A percentile compares a stretch with the other conserved stretches of the same genome.
These are phyloP conservation scores for Tuber umbilicatum DNA, from an alignment of 495 filamentous ascomycete genomes.

Conservation along the genomic window DNA sequence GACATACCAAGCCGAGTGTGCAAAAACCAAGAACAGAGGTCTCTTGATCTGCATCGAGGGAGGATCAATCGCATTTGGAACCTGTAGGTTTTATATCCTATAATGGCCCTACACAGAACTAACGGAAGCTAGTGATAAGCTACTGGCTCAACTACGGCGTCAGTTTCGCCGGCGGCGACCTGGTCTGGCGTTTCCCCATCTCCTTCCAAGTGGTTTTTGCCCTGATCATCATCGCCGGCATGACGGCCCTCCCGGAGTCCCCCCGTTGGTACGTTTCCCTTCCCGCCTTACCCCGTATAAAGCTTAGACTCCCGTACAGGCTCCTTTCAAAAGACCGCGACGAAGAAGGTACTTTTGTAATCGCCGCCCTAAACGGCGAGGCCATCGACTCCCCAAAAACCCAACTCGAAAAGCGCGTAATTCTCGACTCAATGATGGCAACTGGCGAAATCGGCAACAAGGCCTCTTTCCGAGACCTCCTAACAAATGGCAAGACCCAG, in stretches of 20 bases:
- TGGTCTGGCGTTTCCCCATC: slow-evolving; percentile 76
- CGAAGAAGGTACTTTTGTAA: slow-evolving; percentile 61
- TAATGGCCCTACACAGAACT: neutral
- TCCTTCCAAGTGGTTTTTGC: slow-evolving; percentile 75
- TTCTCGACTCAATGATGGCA: slow-evolving; percentile 59
- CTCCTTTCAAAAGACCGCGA: slow-evolving; percentile 61
- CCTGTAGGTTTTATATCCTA: slow-evolving; percentile 31
- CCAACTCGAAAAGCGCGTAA: slow-evolving; percentile 54
- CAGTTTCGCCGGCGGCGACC: slow-evolving; percentile 57
- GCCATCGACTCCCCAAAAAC: slow-evolving; percentile 52
- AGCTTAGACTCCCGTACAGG: slow-evolving; percentile 20
- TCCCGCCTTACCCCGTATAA: neutral
- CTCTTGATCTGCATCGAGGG: slow-evolving; percentile 81
- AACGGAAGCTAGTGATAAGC: slow-evolving; percentile 52
- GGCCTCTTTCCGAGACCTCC: slow-evolving; percentile 53
- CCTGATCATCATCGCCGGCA: slow-evolving; percentile 57
- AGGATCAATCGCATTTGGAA: slow-evolving; percentile 70
- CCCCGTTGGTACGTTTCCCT: slow-evolving; percentile 54
- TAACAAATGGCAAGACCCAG: slow-evolving; percentile 59
- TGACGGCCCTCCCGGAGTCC: slow-evolving; percentile 66
- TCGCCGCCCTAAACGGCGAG: slow-evolving; percentile 60
- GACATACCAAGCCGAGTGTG: slow-evolving; percentile 63
- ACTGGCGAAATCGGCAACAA: slow-evolving; percentile 53
- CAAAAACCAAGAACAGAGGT: slow-evolving; percentile 67
- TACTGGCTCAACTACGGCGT: slow-evolving; percentile 82